These are phyloP conservation scores for Rhododendron ferrugineum DNA, from an alignment of 148 eudicot species.

Conservation along the genomic window DNA sequence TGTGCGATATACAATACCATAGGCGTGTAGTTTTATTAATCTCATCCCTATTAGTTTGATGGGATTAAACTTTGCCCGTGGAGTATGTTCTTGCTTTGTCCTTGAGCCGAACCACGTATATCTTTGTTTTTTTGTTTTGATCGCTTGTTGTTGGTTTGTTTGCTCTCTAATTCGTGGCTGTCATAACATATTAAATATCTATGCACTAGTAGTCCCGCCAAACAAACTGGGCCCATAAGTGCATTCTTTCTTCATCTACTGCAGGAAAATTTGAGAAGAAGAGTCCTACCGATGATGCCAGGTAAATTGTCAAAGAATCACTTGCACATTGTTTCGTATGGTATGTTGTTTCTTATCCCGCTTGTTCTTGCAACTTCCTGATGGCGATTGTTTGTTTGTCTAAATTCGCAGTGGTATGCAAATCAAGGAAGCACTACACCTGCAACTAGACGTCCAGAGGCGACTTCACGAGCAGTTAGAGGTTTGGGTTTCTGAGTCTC, in stretches of 20 bases:
- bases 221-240: background rate
- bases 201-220: background rate
- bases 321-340: background rate
- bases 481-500: conserved; percentile 25
- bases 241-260: conserved; percentile 2
- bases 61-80: background rate
- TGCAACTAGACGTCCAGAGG: conserved; percentile 78
- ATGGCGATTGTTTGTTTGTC: background rate
- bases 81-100: too few relatives aligned
- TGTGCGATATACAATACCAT: background rate
- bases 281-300: conserved; percentile 24
- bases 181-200: background rate
- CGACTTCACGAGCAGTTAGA: conserved; percentile 78
- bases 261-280: conserved; percentile 54
- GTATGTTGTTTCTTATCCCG: background rate
- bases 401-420: conserved; percentile 38
- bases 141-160: too few relatives aligned
- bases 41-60: background rate
- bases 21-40: background rate
- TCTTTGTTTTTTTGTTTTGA: too few relatives aligned
- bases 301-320: conserved; percentile 33
- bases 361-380: background rate
- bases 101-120: too few relatives aligned
- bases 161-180: too few relatives aligned
- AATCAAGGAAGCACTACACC: conserved; percentile 63